Evolutionary conservation across 352 stramenopile genomes (phyloP), one percentile per base, ranked within the genome.

Genomic region (Globisporangium heterothallicum): DNA sequence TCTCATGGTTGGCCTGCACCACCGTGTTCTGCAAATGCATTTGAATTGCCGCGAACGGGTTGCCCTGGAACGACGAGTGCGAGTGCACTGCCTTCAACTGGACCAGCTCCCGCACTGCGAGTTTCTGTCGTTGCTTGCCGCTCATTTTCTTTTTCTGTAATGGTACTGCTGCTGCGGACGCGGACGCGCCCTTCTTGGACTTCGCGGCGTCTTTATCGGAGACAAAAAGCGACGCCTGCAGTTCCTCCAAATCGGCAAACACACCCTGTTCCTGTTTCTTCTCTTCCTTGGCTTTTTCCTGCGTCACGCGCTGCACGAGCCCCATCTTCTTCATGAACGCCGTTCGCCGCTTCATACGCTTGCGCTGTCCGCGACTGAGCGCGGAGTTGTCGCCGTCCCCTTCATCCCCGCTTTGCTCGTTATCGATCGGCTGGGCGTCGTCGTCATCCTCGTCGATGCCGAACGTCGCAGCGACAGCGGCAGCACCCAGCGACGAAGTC

Each of bases 291-390:
- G 68, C 58, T 56, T 87, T 78, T 44, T 88, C 76, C 42, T 68
- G 42, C 43, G 71, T 53, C 42, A 89, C 74, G 50, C 78, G 79
- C 13, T 82, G 64, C 48, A 92, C 84, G 26, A 94, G 69, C 4
- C 81, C 84, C 79, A 92, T 92, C 63, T 94, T 94, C 50, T 77
- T 78, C 70, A 92, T 75, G 60, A 94, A 92, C 49, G 84, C 81
- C 13, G 64, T 64, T 13, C 84, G 84, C 4, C 81, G 78, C 61
- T 92, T 94, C 36, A 90, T 70, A 0, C 84, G 84, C 53, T 94
- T 94, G 60, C 84, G 78, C 56, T 94, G 84, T 1, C 84, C 84
- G 25, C 84, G 83, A 44, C 83, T 94, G 46, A 90, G 62, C 25
- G 61, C 72, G 46, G 69, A 61, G 10, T 52, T 52, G n/a, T 67